Evolutionary conservation across 441 rosid species (phyloP).

Genomic region (Jatropha podagrica): DNA sequence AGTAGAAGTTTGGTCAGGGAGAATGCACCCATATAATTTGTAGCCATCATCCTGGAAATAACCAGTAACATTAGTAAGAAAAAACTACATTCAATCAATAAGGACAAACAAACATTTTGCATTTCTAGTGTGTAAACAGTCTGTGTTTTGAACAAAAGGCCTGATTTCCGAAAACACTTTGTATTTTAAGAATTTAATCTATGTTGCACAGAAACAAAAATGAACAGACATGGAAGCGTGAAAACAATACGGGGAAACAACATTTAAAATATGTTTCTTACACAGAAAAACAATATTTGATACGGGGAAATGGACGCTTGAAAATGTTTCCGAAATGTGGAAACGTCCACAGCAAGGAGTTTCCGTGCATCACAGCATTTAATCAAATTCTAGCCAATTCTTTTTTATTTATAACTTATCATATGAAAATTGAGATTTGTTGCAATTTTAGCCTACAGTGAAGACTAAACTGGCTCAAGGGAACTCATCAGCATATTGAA

Average conservation of each 20-base stretch:
- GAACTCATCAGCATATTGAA: not conserved
- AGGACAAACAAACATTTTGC: not conserved
- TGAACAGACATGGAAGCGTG: too few species aligned
- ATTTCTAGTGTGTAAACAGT: not conserved
- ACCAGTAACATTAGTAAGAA: slow-evolving; percentile 19
- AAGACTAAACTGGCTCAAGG: not conserved
- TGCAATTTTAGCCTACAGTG: not conserved
- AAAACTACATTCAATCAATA: not conserved
- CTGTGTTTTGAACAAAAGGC: not conserved
- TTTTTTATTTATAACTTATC: not conserved
- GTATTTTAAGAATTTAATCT: not conserved
- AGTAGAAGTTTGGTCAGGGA: slow-evolving; percentile 67
- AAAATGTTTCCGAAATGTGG: too few species aligned
- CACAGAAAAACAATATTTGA: too few species aligned
- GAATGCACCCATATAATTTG: slow-evolving; percentile 81
- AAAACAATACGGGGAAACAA: too few species aligned
- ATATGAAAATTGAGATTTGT: not conserved
- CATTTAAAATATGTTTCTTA: too few species aligned
- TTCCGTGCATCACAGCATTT: not conserved
- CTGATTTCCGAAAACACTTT: not conserved
- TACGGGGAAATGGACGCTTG: too few species aligned
- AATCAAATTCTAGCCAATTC: not conserved
- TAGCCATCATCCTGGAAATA: slow-evolving; percentile 71
- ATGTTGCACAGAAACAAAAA: too few species aligned
- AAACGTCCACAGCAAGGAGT: too few species aligned